These are phyloP conservation scores for Penicillium sp. DNA, from an alignment of 2,329 filamentous ascomycete genomes.

Conservation along the genomic window DNA sequence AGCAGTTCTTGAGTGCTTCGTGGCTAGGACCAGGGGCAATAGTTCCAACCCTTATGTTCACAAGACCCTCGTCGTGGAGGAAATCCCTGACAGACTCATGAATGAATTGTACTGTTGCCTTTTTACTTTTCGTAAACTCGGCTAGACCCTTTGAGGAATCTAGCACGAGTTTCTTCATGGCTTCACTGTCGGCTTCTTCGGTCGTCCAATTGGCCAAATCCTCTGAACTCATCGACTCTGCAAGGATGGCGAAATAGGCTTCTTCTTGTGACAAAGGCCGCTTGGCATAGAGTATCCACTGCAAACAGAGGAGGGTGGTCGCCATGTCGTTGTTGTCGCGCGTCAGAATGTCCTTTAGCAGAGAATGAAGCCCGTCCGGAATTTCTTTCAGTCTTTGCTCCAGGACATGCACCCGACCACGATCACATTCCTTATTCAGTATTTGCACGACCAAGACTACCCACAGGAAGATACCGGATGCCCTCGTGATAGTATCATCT, in stretches of 20 bases:
- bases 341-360: slow-evolving; percentile 50
- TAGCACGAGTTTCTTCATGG: slow-evolving; percentile 24
- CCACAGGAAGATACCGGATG: slow-evolving; percentile 54
- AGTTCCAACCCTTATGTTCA: slow-evolving; percentile 36
- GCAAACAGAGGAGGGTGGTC: slow-evolving; percentile 51
- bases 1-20: slow-evolving; percentile 47
- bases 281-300: slow-evolving; percentile 59
- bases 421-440: slow-evolving; percentile 46
- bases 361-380: slow-evolving; percentile 44
- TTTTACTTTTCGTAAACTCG: slow-evolving; percentile 31
- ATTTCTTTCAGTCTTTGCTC: slow-evolving; percentile 43
- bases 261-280: slow-evolving; percentile 1
- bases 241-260: slow-evolving; percentile 10
- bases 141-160: slow-evolving; percentile 39
- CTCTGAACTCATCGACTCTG: background rate
- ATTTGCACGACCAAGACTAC: slow-evolving; percentile 50
- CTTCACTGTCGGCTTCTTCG: background rate
- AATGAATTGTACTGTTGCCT: slow-evolving; percentile 40
- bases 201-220: slow-evolving; percentile 2
- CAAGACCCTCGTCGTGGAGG: slow-evolving; percentile 32
- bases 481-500: slow-evolving; percentile 39
- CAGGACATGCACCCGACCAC: slow-evolving; percentile 36
- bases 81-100: slow-evolving; percentile 44
- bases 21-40: slow-evolving; percentile 43
- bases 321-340: slow-evolving; percentile 51